Evolutionary conservation across 1,284 basidiomycete genomes (phyloP), one percentile per base, ranked within the genome.

Genomic region (Sparassis latifolia): DNA sequence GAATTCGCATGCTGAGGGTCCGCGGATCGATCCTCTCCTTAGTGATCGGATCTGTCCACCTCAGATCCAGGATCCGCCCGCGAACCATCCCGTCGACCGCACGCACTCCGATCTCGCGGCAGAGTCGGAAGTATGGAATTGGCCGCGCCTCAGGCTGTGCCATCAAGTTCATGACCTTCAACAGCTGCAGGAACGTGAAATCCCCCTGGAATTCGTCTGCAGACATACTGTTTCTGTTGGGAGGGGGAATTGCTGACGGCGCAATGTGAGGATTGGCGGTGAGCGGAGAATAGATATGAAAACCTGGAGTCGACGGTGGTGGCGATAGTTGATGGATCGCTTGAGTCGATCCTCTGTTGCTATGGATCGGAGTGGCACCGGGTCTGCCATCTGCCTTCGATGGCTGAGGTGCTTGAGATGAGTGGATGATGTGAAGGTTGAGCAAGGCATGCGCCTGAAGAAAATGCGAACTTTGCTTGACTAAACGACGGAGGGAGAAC

Each of bases 61-160:
- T 69, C 56, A 91, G 61, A 64, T 89, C 86, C 48, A 91, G 65
- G 38, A 90, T 79, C 44, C 81, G 74, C 2, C 82, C 85, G 53
- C 81, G 79, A 30, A 92, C 77, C 84, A 91, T 86, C 20, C 84
- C 87, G 62, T 91, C 89, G 3, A 91, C 85, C 3, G 86, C 84
- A 6, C 78, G 72, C 42, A 86, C 84, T 1, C 89, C 89, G 28
- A 90, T 69, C 64, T 89, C 86, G 33, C 86, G 74, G 60, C 87
- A 90, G 5, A 90, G 73, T 52, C 82, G 68, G 66, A 91, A 91
- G 65, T 91, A 91, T 1, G 83, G 76, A 44, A 91, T 68, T 54
- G 81, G 78, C 20, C 70, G 73, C 45, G 78, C 76, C 39, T 76
- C 77, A 0, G 77, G 76, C 59, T 82, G 78, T 29, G 80, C 78